Evolutionary conservation across 2,329 filamentous ascomycete genomes (phyloP).

Genomic region (Fusarium sp.): DNA sequence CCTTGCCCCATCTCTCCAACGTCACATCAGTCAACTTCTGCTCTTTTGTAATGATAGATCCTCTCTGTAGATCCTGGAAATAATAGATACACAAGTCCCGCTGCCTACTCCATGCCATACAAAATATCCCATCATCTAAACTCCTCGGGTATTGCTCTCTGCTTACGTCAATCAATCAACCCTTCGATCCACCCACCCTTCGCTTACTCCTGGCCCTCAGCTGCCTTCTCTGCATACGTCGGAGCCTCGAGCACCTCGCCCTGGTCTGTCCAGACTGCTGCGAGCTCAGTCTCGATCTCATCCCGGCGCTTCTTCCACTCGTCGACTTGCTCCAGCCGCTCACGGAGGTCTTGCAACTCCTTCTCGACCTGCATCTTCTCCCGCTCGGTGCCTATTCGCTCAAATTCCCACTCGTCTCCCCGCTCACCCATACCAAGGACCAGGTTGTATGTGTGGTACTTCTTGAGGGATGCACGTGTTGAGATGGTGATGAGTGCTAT

Average conservation of each 20-base stretch:
- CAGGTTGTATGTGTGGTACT: conserved; percentile 93
- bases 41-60: neutral
- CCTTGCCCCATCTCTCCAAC: neutral
- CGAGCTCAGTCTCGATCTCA: conserved; percentile 86
- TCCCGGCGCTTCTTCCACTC: conserved; percentile 80
- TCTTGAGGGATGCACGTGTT: conserved; percentile 91
- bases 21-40: conserved; percentile 1
- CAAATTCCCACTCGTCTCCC: conserved; percentile 90
- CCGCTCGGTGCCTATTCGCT: conserved; percentile 90
- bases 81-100: conserved; percentile 6
- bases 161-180: neutral
- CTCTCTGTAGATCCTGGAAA: conserved; percentile 9
- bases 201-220: conserved; percentile 22
- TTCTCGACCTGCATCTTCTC: conserved; percentile 95
- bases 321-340: conserved; percentile 82
- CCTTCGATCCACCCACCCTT: conserved; percentile 9
- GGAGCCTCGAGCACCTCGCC: conserved; percentile 60
- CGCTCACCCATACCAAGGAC: conserved; percentile 82
- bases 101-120: conserved; percentile 4
- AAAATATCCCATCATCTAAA: conserved; percentile 3
- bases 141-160: conserved; percentile 14
- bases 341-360: conserved; percentile 85
- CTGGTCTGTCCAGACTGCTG: conserved; percentile 66
- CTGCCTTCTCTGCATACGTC: conserved; percentile 47
- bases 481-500: conserved; percentile 92